These are phyloP conservation scores for Barnettozyma botsteinii DNA, from an alignment of 805 yeast species.

Conservation along the genomic window DNA sequence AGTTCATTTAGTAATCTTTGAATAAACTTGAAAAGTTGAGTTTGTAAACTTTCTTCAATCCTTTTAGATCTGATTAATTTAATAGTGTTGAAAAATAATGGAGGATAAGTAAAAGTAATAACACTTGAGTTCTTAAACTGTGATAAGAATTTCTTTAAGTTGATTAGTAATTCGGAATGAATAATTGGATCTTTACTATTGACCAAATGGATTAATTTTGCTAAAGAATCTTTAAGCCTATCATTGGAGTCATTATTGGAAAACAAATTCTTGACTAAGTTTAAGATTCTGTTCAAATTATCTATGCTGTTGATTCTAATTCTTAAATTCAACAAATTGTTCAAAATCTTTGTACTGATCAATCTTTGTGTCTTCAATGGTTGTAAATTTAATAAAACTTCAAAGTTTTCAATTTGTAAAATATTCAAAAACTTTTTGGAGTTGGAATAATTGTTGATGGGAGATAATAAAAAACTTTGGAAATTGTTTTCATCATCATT, in stretches of 20 bases:
- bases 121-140: slow-evolving; percentile 38
- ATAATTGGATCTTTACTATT: slow-evolving; percentile 40
- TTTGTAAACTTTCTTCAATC: slow-evolving; percentile 22
- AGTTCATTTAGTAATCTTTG: slow-evolving; percentile 68
- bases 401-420: slow-evolving; percentile 43
- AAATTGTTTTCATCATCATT: slow-evolving; percentile 27
- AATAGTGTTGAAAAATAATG: slow-evolving; percentile 59
- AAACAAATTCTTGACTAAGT: slow-evolving; percentile 36
- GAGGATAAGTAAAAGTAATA: slow-evolving; percentile 65
- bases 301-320: slow-evolving; percentile 35
- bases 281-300: slow-evolving; percentile 54
- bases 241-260: slow-evolving; percentile 29
- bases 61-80: slow-evolving; percentile 43
- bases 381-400: slow-evolving; percentile 49
- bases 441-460: slow-evolving; percentile 35
- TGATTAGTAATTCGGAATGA: slow-evolving; percentile 41
- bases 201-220: slow-evolving; percentile 64
- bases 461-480: slow-evolving; percentile 42
- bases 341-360: slow-evolving; percentile 57
- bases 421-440: slow-evolving; percentile 24
- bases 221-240: slow-evolving; percentile 53
- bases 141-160: slow-evolving; percentile 42
- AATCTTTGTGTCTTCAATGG: slow-evolving; percentile 45
- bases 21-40: slow-evolving; percentile 59
- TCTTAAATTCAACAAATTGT: slow-evolving; percentile 41